Conservation (phyloP, 345 rosid genomes). For the Excoecaria agallocha region DNA sequence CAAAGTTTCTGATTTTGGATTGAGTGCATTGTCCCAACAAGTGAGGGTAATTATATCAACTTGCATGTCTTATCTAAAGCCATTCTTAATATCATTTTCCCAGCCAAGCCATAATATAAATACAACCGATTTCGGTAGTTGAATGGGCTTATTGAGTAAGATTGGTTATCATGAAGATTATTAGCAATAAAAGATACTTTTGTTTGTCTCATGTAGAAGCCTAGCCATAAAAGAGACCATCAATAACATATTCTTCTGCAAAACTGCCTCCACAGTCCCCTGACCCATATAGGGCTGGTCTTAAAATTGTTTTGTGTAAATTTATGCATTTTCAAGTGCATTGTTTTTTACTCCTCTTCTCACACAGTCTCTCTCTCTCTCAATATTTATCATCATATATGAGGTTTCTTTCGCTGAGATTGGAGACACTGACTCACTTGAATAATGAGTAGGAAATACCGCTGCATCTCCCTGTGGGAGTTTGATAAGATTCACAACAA, state of each 20-base stretch:
- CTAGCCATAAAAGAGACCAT: background rate
- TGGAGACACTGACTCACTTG: background rate
- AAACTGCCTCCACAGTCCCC: background rate
- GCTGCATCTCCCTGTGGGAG: no score
- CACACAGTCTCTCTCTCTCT: no score
- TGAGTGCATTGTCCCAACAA: constrained; percentile 95
- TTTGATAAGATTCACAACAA: no score
- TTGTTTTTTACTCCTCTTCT: no score
- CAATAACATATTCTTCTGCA: no score
- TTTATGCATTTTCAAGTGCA: no score
- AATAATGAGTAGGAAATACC: background rate
- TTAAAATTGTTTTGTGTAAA: no score
- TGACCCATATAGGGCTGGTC: no score
- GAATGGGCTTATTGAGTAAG: background rate
- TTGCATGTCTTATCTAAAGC: background rate
- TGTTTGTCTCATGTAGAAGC: background rate
- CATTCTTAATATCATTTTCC: background rate
- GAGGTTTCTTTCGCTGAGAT: background rate
- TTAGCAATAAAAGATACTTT: background rate
- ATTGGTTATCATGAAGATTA: background rate
- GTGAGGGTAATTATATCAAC: constrained; percentile 62
- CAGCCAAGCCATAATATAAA: background rate
- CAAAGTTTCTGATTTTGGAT: constrained; percentile 94
- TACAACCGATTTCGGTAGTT: background rate
- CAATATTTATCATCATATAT: background rate